These are phyloP conservation scores for Haematococcus sp. DNA, from an alignment of 139 green algal species.

Conservation along the genomic window DNA sequence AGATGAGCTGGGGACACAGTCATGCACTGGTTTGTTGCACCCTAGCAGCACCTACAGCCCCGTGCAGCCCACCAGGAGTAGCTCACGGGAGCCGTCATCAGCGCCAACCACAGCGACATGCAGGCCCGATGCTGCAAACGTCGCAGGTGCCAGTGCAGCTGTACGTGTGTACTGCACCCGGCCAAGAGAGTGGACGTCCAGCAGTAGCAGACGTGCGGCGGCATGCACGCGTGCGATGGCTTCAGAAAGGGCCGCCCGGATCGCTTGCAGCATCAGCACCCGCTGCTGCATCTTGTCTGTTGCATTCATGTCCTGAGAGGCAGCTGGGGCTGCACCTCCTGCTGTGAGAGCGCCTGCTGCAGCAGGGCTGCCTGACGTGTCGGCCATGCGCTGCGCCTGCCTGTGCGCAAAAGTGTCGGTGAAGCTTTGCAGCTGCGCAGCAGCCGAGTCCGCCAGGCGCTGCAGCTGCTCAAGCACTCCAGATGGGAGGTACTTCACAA, in stretches of 20 bases:
- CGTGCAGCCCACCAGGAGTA: no score
- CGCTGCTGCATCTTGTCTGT: slow-evolving; percentile 33
- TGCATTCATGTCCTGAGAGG: neutral
- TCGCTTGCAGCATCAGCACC: slow-evolving; percentile 5
- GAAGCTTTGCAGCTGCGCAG: neutral
- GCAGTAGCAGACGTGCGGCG: neutral
- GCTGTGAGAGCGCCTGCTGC: neutral
- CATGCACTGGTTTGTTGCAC: no score
- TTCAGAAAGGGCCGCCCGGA: neutral
- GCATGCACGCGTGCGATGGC: slow-evolving; percentile 4
- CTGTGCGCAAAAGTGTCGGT: no score
- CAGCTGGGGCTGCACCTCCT: no score
- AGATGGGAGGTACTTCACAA: neutral
- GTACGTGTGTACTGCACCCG: no score
- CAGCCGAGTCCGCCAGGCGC: neutral
- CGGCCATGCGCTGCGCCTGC: neutral
- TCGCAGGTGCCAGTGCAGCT: no score
- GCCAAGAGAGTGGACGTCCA: neutral
- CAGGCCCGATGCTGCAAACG: no score
- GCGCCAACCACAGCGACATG: neutral
- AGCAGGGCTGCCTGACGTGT: neutral
- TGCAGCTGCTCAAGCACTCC: neutral
- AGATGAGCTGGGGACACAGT: no score
- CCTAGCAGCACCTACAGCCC: no score
- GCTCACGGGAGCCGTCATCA: neutral